Percentiles rank a stretch among this genome's conserved stretches.
phyloP scores from a whole-genome alignment of 106 monocot genomes.

The Triglochin maritima region DNA sequence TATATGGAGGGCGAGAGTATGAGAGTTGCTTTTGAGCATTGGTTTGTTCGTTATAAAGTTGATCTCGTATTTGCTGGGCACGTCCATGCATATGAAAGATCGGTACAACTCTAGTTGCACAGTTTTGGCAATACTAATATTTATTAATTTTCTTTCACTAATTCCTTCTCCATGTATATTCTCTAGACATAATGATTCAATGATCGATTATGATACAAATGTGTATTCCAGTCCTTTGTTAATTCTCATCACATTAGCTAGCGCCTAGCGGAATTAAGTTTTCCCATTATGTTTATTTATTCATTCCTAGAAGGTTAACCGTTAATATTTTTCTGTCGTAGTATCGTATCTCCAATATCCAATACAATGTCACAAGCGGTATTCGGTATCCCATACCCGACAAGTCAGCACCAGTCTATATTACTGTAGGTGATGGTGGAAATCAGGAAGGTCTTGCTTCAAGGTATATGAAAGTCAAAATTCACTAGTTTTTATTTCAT shows the following conservation, averaged over 20 bases:
- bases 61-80: conserved; percentile 91
- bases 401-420: conserved; percentile 87
- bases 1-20: conserved; percentile 99
- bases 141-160: no score
- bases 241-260: no score
- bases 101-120: conserved; percentile 31
- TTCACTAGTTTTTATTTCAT: conserved; percentile 2
- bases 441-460: conserved; percentile 96
- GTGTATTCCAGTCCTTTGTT: no score
- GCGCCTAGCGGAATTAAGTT: neutral
- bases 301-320: neutral
- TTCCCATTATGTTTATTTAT: neutral
- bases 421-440: conserved; percentile 96
- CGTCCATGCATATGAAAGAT: conserved; percentile 98
- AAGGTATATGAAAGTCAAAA: conserved; percentile 28
- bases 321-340: conserved; percentile 20
- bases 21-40: conserved; percentile 71
- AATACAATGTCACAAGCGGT: conserved; percentile 81
- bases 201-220: no score
- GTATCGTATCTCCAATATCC: conserved; percentile 88
- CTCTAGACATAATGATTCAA: no score
- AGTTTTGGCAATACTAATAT: neutral
- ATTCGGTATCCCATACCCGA: conserved; percentile 58
- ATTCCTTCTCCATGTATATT: no score
- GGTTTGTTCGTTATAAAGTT: conserved; percentile 80